These are phyloP conservation scores for Verticillium nubilum DNA, from an alignment of 2,329 filamentous ascomycete genomes.

Conservation along the genomic window DNA sequence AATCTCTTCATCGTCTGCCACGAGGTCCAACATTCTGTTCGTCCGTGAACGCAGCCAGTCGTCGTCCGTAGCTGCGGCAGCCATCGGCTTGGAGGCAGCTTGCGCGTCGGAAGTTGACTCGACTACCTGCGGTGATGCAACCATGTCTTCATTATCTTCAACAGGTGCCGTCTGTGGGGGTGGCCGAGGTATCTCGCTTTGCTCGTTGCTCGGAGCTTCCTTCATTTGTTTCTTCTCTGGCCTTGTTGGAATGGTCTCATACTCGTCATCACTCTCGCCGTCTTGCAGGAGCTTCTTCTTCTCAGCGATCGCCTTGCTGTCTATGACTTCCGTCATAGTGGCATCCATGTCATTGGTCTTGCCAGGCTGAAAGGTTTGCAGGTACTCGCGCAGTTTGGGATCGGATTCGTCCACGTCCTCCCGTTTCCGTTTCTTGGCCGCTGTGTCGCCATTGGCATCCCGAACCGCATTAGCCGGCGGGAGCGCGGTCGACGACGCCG, in stretches of 20 bases:
- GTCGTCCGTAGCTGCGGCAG: conserved; percentile 57
- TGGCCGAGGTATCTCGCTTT: not conserved
- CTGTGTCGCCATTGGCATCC: conserved; percentile 1
- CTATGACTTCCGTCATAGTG: conserved; percentile 8
- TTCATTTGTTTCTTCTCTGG: conserved; percentile 35
- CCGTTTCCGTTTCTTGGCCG: conserved; percentile 63
- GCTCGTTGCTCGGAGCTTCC: conserved; percentile 7
- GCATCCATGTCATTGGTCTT: conserved; percentile 26
- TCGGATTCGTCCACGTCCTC: conserved; percentile 56
- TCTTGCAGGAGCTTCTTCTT: conserved; percentile 32
- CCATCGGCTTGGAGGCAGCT: not conserved
- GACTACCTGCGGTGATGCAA: not conserved
- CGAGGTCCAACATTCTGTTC: conserved; percentile 76
- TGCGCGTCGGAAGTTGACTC: conserved; percentile 7
- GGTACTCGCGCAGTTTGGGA: conserved; percentile 78
- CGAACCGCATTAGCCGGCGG: conserved; percentile 4
- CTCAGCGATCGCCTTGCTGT: conserved; percentile 8
- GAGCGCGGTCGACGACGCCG: conserved; percentile 6
- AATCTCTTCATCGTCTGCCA: conserved; percentile 62
- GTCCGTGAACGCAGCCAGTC: conserved; percentile 92
- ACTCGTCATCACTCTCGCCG: conserved; percentile 68
- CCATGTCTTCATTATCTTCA: not conserved
- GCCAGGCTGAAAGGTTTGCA: conserved; percentile 71
- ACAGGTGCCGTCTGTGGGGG: not conserved
- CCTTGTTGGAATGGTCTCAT: conserved; percentile 59